phyloP scores from a whole-genome alignment of 139 green algal genomes.

The Gonium pectorale region DNA sequence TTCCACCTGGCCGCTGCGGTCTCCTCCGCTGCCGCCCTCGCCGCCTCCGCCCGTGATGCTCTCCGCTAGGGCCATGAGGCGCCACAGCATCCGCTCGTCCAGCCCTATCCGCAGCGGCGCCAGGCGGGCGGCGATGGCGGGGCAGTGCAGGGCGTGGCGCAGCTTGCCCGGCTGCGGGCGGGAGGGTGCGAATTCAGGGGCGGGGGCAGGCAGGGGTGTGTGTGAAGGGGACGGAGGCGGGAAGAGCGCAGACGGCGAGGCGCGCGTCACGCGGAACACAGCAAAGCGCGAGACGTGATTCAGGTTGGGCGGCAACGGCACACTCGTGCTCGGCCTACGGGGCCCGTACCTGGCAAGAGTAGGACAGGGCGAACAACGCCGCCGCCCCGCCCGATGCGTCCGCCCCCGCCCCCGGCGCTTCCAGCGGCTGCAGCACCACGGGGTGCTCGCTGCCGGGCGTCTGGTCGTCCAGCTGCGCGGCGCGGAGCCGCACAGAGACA shows the following conservation, averaged over 20 bases:
- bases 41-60: background rate
- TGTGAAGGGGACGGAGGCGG: background rate
- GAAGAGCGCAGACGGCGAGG: no score
- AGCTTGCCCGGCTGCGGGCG: constrained; percentile 51
- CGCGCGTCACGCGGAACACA: no score
- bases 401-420: background rate
- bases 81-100: constrained; percentile 77
- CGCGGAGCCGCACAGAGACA: background rate
- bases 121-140: constrained; percentile 65
- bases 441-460: constrained; percentile 71
- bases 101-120: constrained; percentile 66
- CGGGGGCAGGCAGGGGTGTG: background rate
- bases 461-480: constrained; percentile 86
- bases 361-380: constrained; percentile 9
- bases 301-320: no score
- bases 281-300: no score
- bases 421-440: constrained; percentile 72
- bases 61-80: constrained; percentile 8
- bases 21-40: background rate
- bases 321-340: no score
- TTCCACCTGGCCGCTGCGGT: background rate
- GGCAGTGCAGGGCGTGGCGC: constrained; percentile 69
- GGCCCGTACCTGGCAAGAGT: constrained; percentile 2
- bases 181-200: no score
- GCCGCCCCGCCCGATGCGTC: background rate